Evolutionary conservation across 768 basidiomycete genomes (phyloP).

Genomic region (Phanerochaete carnosa): DNA sequence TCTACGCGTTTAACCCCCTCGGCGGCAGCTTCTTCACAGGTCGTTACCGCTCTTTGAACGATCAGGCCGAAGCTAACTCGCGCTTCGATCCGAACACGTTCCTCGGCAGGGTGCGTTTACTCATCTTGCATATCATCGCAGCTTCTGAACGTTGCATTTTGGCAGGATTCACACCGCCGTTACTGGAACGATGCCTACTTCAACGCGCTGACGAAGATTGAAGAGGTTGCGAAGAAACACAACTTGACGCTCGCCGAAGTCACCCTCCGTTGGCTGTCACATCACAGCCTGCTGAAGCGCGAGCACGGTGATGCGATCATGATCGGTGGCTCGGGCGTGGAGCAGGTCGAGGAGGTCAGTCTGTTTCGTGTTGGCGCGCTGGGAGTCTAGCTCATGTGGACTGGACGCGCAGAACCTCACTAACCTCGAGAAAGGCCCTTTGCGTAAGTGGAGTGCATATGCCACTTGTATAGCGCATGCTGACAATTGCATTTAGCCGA

Average conservation of each 20-base stretch:
- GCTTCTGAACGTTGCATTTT: too few species aligned
- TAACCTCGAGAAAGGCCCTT: conserved; percentile 55
- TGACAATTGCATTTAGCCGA: conserved; percentile 10
- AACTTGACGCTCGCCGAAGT: conserved; percentile 11
- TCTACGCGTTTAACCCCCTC: conserved; percentile 39
- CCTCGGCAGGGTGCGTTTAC: conserved; percentile 42
- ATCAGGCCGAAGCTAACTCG: conserved; percentile 44
- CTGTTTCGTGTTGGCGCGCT: conserved; percentile 28
- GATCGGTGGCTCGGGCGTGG: conserved; percentile 56
- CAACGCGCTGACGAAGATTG: conserved; percentile 29
- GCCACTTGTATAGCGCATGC: neutral
- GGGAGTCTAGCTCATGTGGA: neutral
- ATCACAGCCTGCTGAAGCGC: conserved; percentile 44
- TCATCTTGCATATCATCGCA: too few species aligned
- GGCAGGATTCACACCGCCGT: conserved; percentile 36
- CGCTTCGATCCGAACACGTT: conserved; percentile 48
- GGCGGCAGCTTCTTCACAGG: conserved; percentile 42
- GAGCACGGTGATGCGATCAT: conserved; percentile 50
- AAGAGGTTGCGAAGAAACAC: conserved; percentile 30
- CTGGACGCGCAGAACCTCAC: conserved; percentile 37
- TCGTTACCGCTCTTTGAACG: conserved; percentile 30
- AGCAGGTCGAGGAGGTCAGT: conserved; percentile 44
- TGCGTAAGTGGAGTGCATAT: conserved; percentile 33
- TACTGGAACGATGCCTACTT: conserved; percentile 33
- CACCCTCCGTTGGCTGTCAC: conserved; percentile 43